Percentiles rank a stretch among this genome's conserved stretches.
Conservation (phyloP, 2,329 filamentous ascomycete genomes). For the Nigrograna mackinnonii region DNA sequence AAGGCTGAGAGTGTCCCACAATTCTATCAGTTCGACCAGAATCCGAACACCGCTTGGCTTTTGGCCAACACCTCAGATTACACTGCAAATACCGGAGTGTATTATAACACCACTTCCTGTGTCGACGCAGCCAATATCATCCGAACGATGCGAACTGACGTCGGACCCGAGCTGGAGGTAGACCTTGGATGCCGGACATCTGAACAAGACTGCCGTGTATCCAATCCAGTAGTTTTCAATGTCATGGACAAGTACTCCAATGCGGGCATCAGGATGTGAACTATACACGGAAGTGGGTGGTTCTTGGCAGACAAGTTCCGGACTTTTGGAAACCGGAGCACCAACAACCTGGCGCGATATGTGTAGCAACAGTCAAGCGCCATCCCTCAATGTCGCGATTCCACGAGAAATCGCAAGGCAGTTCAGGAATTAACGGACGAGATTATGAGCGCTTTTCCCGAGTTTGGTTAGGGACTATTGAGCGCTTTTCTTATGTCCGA, state of each 20-base stretch:
- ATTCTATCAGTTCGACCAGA: constrained; percentile 22
- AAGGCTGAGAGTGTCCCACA: constrained; percentile 27
- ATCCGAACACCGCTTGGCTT: constrained; percentile 23
- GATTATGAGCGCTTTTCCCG: no score
- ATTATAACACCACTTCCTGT: constrained; percentile 38
- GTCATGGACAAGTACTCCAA: constrained; percentile 50
- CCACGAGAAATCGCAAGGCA: no score
- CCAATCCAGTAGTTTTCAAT: constrained; percentile 47
- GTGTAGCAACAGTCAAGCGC: no score
- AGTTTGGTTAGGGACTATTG: no score
- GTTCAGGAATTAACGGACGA: no score
- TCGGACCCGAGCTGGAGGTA: constrained; percentile 40
- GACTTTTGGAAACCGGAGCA: no score
- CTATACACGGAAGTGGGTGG: no score
- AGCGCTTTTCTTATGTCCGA: no score
- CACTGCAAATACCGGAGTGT: constrained; percentile 4
- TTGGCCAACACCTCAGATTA: constrained; percentile 16
- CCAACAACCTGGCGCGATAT: no score
- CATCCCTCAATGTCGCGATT: no score
- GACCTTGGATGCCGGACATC: constrained; percentile 44
- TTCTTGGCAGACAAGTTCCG: no score
- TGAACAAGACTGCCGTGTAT: constrained; percentile 46
- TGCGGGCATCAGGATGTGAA: constrained; percentile 18
- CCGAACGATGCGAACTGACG: constrained; percentile 45
- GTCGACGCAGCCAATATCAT: constrained; percentile 51